Evolutionary conservation across 1,284 basidiomycete genomes (phyloP).

Genomic region (Malassezia sympodialis): DNA sequence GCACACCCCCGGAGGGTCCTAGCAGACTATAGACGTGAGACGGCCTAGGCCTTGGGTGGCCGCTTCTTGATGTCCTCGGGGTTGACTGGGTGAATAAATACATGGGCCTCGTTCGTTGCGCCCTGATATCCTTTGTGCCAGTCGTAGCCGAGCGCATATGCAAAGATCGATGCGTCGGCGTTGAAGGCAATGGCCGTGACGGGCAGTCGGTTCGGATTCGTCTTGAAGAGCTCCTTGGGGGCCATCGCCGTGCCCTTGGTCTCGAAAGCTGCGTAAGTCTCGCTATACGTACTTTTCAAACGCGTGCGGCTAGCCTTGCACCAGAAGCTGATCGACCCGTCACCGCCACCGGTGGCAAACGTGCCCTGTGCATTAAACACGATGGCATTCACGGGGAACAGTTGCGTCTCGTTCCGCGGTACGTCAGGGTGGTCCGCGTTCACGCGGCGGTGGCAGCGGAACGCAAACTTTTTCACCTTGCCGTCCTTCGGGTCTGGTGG

Average conservation of each 20-base stretch:
- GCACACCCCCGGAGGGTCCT: background rate
- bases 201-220: constrained; percentile 35
- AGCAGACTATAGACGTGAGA: background rate
- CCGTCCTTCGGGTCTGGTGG: constrained; percentile 32
- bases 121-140: constrained; percentile 44
- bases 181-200: constrained; percentile 43
- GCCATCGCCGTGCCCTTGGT: constrained; percentile 34
- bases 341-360: constrained; percentile 75
- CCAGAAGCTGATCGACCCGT: constrained; percentile 54
- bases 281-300: constrained; percentile 62
- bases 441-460: constrained; percentile 81
- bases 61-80: constrained; percentile 38
- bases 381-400: constrained; percentile 84
- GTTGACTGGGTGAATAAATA: constrained; percentile 39
- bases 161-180: constrained; percentile 39
- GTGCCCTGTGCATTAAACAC: constrained; percentile 87
- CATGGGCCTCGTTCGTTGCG: constrained; percentile 30
- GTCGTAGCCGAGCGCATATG: constrained; percentile 44
- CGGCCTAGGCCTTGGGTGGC: constrained; percentile 31
- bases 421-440: constrained; percentile 57
- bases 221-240: constrained; percentile 37
- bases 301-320: constrained; percentile 79
- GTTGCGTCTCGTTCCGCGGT: constrained; percentile 51
- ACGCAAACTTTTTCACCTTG: constrained; percentile 66
- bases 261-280: constrained; percentile 28